Percentiles rank a stretch among this genome's conserved stretches.
Evolutionary conservation across 805 yeast genomes (phyloP).

Genomic region (Clavispora vitiphila): DNA sequence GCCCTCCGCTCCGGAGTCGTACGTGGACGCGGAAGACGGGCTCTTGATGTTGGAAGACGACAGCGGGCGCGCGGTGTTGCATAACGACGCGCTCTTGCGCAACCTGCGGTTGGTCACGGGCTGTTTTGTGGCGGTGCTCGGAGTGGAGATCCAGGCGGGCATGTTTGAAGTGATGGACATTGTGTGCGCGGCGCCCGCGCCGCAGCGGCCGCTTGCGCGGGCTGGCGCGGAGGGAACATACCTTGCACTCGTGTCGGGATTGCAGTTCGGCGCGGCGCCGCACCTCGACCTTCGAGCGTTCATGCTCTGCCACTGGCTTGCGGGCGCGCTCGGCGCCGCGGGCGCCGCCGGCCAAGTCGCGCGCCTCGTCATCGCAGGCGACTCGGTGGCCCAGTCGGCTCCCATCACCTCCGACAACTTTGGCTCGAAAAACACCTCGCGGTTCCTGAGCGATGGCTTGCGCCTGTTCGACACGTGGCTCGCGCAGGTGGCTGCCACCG

Average conservation of each 20-base stretch:
- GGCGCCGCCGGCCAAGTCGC: constrained; percentile 29
- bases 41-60: constrained; percentile 79
- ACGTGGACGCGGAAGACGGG: constrained; percentile 44
- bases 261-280: constrained; percentile 47
- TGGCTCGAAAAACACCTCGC: constrained; percentile 51
- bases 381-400: constrained; percentile 44
- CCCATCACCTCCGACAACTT: constrained; percentile 33
- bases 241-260: constrained; percentile 74
- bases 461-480: constrained; percentile 57
- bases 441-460: constrained; percentile 45
- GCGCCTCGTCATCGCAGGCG: constrained; percentile 67
- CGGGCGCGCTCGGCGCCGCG: constrained; percentile 59
- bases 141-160: constrained; percentile 81
- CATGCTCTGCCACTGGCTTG: constrained; percentile 60
- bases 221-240: constrained; percentile 13
- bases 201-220: constrained; percentile 36
- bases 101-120: constrained; percentile 76
- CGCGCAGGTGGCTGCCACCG: constrained; percentile 47
- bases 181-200: constrained; percentile 60
- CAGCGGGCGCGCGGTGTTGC: constrained; percentile 76
- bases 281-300: constrained; percentile 46
- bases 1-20: constrained; percentile 33
- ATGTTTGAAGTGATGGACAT: constrained; percentile 79
- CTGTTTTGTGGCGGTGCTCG: constrained; percentile 77
- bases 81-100: constrained; percentile 53